phyloP scores from a whole-genome alignment of 2,329 filamentous ascomycete genomes.

The Aspergillus puulaauensis region DNA sequence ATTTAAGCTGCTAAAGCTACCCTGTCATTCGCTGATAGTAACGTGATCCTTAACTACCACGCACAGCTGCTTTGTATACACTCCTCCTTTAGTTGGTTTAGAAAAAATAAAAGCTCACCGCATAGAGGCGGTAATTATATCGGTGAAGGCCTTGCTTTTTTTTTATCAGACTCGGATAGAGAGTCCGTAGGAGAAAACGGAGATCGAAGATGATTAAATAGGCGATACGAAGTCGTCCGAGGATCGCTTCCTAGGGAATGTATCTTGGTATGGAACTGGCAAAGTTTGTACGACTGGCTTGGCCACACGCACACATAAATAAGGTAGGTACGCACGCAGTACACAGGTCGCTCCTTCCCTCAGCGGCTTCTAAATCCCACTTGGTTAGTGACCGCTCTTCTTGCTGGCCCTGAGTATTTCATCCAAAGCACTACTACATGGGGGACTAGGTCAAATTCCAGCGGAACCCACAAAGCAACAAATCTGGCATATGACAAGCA shows the following conservation, averaged over 20 bases:
- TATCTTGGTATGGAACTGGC: conserved; percentile 7
- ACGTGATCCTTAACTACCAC: not conserved
- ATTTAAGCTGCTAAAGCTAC: no score
- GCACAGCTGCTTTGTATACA: not conserved
- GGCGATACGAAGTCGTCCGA: not conserved
- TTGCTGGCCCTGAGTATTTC: not conserved
- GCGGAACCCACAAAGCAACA: not conserved
- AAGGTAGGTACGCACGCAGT: not conserved
- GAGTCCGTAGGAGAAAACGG: not conserved
- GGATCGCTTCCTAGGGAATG: not conserved
- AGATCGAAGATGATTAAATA: not conserved
- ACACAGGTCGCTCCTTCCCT: not conserved
- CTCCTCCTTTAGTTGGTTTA: no score
- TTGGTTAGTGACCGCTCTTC: conserved; percentile 14
- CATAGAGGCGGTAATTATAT: conserved; percentile 40
- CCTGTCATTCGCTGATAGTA: no score
- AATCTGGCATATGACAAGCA: not conserved
- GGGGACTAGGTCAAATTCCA: no score
- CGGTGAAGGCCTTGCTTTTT: conserved; percentile 14
- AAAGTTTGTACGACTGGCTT: conserved; percentile 10
- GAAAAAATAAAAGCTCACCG: conserved; percentile 27
- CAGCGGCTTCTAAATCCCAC: not conserved
- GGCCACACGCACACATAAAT: conserved; percentile 1
- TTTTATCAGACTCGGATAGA: not conserved
- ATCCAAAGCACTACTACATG: no score